phyloP scores from a whole-genome alignment of 257 asterid genomes.

The Primulina huaijiensis region DNA sequence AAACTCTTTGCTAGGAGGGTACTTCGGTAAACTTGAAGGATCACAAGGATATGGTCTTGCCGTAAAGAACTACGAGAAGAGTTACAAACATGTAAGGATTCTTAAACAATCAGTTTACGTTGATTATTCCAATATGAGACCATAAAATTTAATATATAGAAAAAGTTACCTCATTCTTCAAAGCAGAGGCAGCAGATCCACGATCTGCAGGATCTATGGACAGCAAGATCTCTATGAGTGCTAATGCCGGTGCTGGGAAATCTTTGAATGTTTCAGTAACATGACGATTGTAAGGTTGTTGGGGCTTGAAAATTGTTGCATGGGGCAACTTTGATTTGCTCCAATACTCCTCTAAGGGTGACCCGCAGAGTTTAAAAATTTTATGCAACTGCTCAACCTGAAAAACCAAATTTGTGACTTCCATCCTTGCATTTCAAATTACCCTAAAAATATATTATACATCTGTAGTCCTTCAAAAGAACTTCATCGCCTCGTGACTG shows the following conservation, averaged over 20 bases:
- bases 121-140: constrained; percentile 8
- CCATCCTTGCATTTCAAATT: not conserved
- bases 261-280: constrained; percentile 85
- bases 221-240: constrained; percentile 71
- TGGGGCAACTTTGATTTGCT: constrained; percentile 88
- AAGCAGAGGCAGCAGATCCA: constrained; percentile 84
- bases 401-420: constrained; percentile 20
- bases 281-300: constrained; percentile 80
- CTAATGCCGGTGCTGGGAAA: constrained; percentile 75
- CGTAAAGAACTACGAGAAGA: constrained; percentile 61
- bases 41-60: constrained; percentile 85
- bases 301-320: constrained; percentile 95
- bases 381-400: constrained; percentile 98
- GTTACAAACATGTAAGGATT: constrained; percentile 20
- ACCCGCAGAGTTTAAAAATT: constrained; percentile 96
- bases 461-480: not conserved
- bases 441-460: not conserved
- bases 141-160: constrained; percentile 1
- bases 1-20: constrained; percentile 96
- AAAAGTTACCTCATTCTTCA: constrained; percentile 73
- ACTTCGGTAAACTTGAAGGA: constrained; percentile 87
- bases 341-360: constrained; percentile 98
- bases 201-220: constrained; percentile 89
- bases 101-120: not conserved
- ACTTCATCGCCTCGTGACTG: not conserved